Base-by-base conservation (phyloP, 2,329 filamentous ascomycete species). In the Ophiobolus disseminans region DNA sequence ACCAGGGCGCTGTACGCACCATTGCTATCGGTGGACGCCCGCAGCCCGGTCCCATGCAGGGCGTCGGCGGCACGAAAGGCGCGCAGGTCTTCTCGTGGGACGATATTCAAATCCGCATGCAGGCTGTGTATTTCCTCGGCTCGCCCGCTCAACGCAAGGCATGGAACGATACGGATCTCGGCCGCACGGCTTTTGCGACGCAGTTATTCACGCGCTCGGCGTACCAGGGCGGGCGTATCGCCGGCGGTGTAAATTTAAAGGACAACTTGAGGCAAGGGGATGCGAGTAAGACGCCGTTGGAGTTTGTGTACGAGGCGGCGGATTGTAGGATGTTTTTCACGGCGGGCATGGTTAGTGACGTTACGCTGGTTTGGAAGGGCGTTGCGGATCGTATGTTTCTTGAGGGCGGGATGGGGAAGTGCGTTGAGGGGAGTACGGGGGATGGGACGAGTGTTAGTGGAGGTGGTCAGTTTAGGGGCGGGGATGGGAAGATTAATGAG, bases 11-110 rank as follows among this genome's bases (percentile, higher is more conserved):
- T 20, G 70, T 78, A 25, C 70, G 73, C 36, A 74, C 72, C 30
- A 71, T 79, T 40, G 73, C 69, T 4, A 60, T 79, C 2, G 76
- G 76, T 17, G 76, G 76, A 8, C 73, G 73, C 0, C 74, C 75
- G 0, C 68, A 70, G 41, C 58, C 59, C 16, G 71, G 72, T 8
- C 73, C 75, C 34, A 77, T 76, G 62, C 75, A 78, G 58, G 75
- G 73, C 19, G 68, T 78, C 2, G 75, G 75, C 30, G 76, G 76
- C 4, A 75, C 75, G 22, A 77, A 77, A 50, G 76, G 76, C 32
- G 73, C 75, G 0, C 72, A 75, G 45, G 65, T 63, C 31, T 69
- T 72, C 40, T 53, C 62, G 17, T 72, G 65, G 62, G 64, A 70
- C 25, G 68, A 72, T 22, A 60, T 72, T 1, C 63, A 65, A 49